A percentile compares a stretch with the other conserved stretches of the same genome.
phyloP scores from a whole-genome alignment of 208 protist genomes.

The Trypanosoma melophagium region DNA sequence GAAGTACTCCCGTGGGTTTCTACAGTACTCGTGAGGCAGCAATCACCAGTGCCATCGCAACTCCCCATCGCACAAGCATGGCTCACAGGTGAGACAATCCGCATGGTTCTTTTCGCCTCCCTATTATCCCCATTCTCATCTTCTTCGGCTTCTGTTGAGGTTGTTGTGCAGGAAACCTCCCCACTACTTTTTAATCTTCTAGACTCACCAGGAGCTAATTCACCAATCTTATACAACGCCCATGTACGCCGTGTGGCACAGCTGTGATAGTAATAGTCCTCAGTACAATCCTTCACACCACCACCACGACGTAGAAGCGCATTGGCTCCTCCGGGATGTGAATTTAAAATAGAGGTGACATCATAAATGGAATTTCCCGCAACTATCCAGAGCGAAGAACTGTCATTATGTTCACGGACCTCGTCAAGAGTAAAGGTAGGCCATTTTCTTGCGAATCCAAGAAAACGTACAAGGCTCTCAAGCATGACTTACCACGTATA shows the following conservation, averaged over 20 bases:
- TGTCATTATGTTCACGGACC: conserved; percentile 59
- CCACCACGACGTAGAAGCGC: conserved; percentile 67
- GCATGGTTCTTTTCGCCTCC: neutral
- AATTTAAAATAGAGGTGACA: conserved; percentile 56
- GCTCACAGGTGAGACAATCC: conserved; percentile 1
- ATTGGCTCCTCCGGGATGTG: conserved; percentile 66
- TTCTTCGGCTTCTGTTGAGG: neutral
- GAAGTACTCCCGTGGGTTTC: conserved; percentile 30
- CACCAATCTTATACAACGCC: conserved; percentile 59
- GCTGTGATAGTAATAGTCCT: conserved; percentile 74
- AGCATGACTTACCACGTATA: conserved; percentile 21
- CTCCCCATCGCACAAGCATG: conserved; percentile 13
- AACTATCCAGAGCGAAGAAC: conserved; percentile 74
- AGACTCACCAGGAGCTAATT: conserved; percentile 35
- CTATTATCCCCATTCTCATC: neutral
- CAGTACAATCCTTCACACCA: conserved; percentile 58
- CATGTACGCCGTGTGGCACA: conserved; percentile 52
- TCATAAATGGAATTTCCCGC: conserved; percentile 81
- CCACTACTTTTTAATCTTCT: conserved; percentile 9
- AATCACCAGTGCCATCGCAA: conserved; percentile 14
- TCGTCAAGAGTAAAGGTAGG: conserved; percentile 64
- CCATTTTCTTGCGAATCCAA: conserved; percentile 49
- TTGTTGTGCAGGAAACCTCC: neutral
- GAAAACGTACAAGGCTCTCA: conserved; percentile 15
- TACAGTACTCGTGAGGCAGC: conserved; percentile 33